Evolutionary conservation across 2,329 filamentous ascomycete genomes (phyloP).

Genomic region (Fusarium papillatum): DNA sequence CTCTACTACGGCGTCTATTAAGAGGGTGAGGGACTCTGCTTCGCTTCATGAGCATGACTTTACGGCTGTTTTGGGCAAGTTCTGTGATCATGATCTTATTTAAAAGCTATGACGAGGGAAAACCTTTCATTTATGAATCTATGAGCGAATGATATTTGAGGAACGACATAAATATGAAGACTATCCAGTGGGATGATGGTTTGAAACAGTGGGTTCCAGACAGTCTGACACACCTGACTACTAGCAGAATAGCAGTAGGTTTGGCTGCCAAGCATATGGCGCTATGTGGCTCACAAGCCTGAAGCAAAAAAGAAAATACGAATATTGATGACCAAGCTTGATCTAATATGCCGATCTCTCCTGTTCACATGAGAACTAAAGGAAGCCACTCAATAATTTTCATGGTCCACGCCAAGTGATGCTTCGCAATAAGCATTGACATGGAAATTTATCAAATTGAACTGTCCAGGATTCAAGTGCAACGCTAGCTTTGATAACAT

Average conservation of each 20-base stretch:
- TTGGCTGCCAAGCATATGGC: background rate
- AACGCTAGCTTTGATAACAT: background rate
- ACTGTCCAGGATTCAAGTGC: background rate
- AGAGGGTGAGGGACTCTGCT: constrained; percentile 28
- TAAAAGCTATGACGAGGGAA: background rate
- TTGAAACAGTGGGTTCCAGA: background rate
- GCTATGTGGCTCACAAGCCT: background rate
- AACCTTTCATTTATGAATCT: background rate
- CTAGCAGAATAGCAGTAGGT: background rate
- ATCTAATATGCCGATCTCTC: background rate
- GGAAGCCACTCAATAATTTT: background rate
- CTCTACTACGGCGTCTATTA: constrained; percentile 31
- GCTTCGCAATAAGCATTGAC: background rate
- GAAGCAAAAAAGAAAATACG: background rate
- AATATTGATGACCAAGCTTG: background rate
- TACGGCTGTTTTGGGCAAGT: constrained; percentile 23
- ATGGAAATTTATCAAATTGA: background rate
- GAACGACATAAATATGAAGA: background rate
- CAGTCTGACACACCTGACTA: background rate
- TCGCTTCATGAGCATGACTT: constrained; percentile 39
- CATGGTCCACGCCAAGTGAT: background rate
- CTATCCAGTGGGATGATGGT: background rate
- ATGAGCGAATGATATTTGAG: background rate
- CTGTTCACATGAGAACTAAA: background rate
- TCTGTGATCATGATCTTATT: constrained; percentile 43